Percentiles rank a stretch among this genome's conserved stretches.
Evolutionary conservation across 345 rosid genomes (phyloP).

Genomic region (Populus tremula): DNA sequence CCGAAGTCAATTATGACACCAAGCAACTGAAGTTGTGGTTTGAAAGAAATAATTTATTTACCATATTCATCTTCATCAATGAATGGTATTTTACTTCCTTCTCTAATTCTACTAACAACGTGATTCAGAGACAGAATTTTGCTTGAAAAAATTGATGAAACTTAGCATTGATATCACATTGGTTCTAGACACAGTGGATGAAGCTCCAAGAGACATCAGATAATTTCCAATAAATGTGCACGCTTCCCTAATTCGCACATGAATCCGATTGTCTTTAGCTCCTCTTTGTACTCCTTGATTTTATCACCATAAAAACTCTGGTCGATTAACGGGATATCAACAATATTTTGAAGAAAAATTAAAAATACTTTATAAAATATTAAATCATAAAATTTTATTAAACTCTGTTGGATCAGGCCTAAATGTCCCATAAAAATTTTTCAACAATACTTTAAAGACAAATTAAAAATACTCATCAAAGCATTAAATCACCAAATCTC

Average conservation of each 20-base stretch:
- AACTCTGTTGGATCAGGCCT: no score
- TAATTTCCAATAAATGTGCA: constrained; percentile 47
- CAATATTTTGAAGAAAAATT: no score
- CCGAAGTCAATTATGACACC: constrained; percentile 47
- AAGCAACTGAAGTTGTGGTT: constrained; percentile 51
- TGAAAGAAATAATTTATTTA: constrained; percentile 31
- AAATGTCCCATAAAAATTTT: fast-evolving
- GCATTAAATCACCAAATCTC: no score
- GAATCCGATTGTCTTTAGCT: constrained; percentile 52
- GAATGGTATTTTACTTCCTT: constrained; percentile 47
- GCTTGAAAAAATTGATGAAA: constrained; percentile 50
- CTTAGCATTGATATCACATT: constrained; percentile 47
- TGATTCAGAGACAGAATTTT: constrained; percentile 26
- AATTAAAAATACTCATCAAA: no score
- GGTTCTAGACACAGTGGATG: constrained; percentile 31
- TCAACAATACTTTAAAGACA: no score
- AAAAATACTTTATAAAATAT: no score
- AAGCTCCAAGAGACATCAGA: constrained; percentile 51
- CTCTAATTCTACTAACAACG: constrained; percentile 40
- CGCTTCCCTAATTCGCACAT: constrained; percentile 54
- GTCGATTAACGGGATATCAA: constrained; percentile 63
- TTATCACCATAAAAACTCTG: constrained; percentile 46
- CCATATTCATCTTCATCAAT: constrained; percentile 45
- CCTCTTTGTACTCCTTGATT: constrained; percentile 40
- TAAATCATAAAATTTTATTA: no score